Conservation (phyloP, 352 stramenopile genomes). For the Pythium brachiatum region DNA sequence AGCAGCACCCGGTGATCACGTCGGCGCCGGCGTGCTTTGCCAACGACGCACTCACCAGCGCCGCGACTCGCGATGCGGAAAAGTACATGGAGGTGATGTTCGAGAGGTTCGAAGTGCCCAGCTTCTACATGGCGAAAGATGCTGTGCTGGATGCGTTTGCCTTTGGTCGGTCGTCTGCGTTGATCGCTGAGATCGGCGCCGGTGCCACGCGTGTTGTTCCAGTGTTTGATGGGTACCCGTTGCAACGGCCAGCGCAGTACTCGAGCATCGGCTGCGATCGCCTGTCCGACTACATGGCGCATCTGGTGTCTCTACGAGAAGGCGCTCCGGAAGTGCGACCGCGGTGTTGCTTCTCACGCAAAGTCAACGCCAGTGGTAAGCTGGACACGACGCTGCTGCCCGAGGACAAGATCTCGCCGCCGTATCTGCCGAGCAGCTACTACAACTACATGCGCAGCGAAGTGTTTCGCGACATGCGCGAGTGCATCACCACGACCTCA, state of each 20-base stretch:
- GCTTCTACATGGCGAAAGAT: slow-evolving; percentile 90
- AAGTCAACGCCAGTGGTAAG: slow-evolving; percentile 47
- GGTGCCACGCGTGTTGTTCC: slow-evolving; percentile 84
- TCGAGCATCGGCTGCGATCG: slow-evolving; percentile 73
- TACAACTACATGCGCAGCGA: slow-evolving; percentile 68
- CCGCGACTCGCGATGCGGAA: slow-evolving; percentile 52
- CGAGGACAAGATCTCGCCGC: slow-evolving; percentile 34
- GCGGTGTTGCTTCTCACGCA: slow-evolving; percentile 62
- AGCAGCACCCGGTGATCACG: slow-evolving; percentile 76
- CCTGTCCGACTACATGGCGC: slow-evolving; percentile 65
- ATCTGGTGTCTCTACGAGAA: slow-evolving; percentile 53
- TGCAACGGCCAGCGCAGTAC: slow-evolving; percentile 76
- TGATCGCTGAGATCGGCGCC: slow-evolving; percentile 89
- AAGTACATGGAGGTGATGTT: slow-evolving; percentile 93
- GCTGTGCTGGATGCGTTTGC: slow-evolving; percentile 90
- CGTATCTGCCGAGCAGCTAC: slow-evolving; percentile 63
- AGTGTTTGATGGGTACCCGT: slow-evolving; percentile 89
- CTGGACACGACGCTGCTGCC: slow-evolving; percentile 54
- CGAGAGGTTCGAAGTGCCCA: slow-evolving; percentile 87
- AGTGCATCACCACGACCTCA: slow-evolving; percentile 51
- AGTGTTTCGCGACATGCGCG: slow-evolving; percentile 77
- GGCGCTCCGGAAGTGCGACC: slow-evolving; percentile 44
- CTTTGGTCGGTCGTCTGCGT: slow-evolving; percentile 80
- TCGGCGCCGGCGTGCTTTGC: slow-evolving; percentile 72
- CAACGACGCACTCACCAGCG: slow-evolving; percentile 61